phyloP scores from a whole-genome alignment of 2,329 filamentous ascomycete genomes.

The Colletotrichum sansevieriae region DNA sequence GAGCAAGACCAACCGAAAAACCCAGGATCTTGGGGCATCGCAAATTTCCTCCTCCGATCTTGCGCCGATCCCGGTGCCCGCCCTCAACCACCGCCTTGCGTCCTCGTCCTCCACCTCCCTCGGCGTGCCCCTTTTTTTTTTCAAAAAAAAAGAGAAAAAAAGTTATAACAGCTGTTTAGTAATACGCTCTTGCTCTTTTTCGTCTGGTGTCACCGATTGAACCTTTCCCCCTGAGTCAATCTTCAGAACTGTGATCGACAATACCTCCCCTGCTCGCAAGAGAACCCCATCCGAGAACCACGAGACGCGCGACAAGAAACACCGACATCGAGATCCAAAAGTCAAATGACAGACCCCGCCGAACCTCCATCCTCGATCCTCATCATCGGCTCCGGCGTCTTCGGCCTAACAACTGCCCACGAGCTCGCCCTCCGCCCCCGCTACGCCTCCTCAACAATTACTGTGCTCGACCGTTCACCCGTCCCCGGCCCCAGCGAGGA shows the following conservation, averaged over 20 bases:
- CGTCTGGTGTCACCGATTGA: slow-evolving; percentile 10
- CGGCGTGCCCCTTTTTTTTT: not conserved
- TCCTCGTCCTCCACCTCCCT: not conserved
- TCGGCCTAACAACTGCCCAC: slow-evolving; percentile 73
- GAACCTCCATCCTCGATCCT: slow-evolving; percentile 65
- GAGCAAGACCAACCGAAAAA: slow-evolving; percentile 10
- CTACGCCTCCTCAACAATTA: slow-evolving; percentile 67
- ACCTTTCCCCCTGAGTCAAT: not conserved
- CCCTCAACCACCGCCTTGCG: too few relatives aligned
- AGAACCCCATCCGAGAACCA: not conserved
- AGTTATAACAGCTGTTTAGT: not conserved
- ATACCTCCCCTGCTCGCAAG: not conserved
- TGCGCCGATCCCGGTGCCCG: slow-evolving; percentile 13
- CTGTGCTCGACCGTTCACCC: slow-evolving; percentile 68
- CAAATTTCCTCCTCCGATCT: slow-evolving; percentile 28
- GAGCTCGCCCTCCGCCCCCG: slow-evolving; percentile 74
- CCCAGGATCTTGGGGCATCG: slow-evolving; percentile 8
- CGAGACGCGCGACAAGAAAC: not conserved
- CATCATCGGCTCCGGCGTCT: slow-evolving; percentile 77
- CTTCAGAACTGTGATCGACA: slow-evolving; percentile 10
- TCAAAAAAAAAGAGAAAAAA: not conserved
- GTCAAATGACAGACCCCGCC: slow-evolving; percentile 12
- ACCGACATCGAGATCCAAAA: slow-evolving; percentile 4
- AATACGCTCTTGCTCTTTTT: not conserved
- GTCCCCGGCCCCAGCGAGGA: slow-evolving; percentile 65